Percentiles rank a stretch among this genome's conserved stretches.
Conservation (phyloP, 2,329 filamentous ascomycete genomes). For the Aspergillus novoparasiticus region DNA sequence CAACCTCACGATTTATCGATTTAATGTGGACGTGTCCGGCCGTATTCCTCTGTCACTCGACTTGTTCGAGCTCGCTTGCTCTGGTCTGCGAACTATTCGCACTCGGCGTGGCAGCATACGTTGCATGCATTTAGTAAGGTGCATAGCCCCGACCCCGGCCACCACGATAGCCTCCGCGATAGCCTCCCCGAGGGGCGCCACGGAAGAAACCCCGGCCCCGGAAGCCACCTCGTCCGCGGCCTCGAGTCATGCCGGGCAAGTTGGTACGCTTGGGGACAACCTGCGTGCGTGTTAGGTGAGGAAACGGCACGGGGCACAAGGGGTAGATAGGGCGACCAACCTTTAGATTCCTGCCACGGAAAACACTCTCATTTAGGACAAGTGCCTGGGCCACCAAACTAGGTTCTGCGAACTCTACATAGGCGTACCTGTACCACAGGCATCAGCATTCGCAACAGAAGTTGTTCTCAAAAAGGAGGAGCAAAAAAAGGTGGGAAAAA, state of each 20-base stretch:
- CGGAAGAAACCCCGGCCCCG: constrained; percentile 55
- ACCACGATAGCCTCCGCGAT: constrained; percentile 58
- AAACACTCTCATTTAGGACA: constrained; percentile 93
- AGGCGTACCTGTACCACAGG: constrained; percentile 75
- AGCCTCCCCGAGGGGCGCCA: constrained; percentile 58
- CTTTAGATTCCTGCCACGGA: constrained; percentile 94
- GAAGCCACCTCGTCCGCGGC: constrained; percentile 57
- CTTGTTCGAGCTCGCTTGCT: constrained; percentile 6
- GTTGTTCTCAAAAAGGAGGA: background rate
- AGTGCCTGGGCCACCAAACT: constrained; percentile 89
- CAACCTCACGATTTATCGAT: constrained; percentile 16
- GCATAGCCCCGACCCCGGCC: constrained; percentile 49
- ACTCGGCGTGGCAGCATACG: constrained; percentile 1
- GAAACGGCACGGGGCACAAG: background rate
- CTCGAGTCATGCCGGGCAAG: constrained; percentile 88
- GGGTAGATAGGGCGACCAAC: constrained; percentile 52
- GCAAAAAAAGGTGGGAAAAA: background rate
- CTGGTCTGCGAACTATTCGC: constrained; percentile 4
- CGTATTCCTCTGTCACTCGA: constrained; percentile 8
- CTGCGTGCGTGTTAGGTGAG: constrained; percentile 49
- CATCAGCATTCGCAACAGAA: constrained; percentile 15
- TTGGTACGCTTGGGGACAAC: constrained; percentile 94
- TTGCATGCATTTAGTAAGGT: constrained; percentile 41
- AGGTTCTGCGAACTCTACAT: constrained; percentile 96
- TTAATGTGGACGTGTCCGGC: background rate